Evolutionary conservation across 495 filamentous ascomycete species (phyloP).

Genomic region (Mytilinidion resinicola): DNA sequence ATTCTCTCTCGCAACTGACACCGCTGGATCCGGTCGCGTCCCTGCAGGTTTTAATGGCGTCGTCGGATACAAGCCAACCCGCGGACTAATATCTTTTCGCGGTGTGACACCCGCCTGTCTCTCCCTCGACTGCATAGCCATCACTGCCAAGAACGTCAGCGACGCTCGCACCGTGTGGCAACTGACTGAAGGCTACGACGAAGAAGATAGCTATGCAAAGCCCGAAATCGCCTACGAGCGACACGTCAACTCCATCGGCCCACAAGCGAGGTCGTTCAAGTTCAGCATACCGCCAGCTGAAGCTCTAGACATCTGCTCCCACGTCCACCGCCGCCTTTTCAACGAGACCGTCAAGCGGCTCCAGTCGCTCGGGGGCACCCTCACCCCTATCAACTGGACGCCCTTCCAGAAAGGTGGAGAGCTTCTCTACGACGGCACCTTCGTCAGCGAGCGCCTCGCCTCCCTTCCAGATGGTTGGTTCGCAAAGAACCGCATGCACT

Average conservation of each 20-base stretch:
- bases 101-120: constrained; percentile 57
- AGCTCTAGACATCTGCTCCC: constrained; percentile 44
- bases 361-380: constrained; percentile 43
- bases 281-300: constrained; percentile 49
- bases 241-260: constrained; percentile 47
- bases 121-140: constrained; percentile 56
- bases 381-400: constrained; percentile 47
- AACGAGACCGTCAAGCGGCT: constrained; percentile 39
- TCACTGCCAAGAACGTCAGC: constrained; percentile 46
- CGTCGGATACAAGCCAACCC: constrained; percentile 63
- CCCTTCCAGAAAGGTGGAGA: constrained; percentile 51
- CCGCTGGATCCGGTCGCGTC: constrained; percentile 58
- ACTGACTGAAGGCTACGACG: constrained; percentile 48
- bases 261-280: constrained; percentile 42
- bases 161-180: constrained; percentile 53
- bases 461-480: constrained; percentile 42
- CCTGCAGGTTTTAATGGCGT: constrained; percentile 59
- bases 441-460: constrained; percentile 52
- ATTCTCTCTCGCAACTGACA: constrained; percentile 60
- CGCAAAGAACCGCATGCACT: constrained; percentile 32
- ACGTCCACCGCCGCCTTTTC: constrained; percentile 43
- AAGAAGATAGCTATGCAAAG: constrained; percentile 52
- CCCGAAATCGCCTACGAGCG: constrained; percentile 37
- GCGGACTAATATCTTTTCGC: constrained; percentile 51
- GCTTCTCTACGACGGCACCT: constrained; percentile 51